phyloP scores from a whole-genome alignment of 73 alveolate species.

The Tetrahymena borealis region DNA sequence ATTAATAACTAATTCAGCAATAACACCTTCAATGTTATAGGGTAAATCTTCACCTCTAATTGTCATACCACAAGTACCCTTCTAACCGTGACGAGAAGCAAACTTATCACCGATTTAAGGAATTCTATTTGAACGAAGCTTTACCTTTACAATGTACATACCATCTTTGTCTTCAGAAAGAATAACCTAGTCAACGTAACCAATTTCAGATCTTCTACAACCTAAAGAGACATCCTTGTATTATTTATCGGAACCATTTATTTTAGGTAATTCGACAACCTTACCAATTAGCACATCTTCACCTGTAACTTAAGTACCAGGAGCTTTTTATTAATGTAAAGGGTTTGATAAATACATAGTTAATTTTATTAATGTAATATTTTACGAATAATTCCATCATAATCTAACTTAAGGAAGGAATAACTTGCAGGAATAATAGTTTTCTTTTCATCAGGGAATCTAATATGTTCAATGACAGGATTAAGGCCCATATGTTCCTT shows the following conservation, averaged over 20 bases:
- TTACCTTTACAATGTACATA: conserved; percentile 77
- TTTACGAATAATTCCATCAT: conserved; percentile 89
- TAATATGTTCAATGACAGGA: neutral
- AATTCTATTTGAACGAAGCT: conserved; percentile 86
- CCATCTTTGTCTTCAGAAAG: conserved; percentile 88
- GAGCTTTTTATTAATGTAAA: conserved; percentile 33
- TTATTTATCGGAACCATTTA: conserved; percentile 5
- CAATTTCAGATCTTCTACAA: conserved; percentile 87
- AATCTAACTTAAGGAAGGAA: conserved; percentile 76
- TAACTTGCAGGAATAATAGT: conserved; percentile 30
- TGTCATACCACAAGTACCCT: conserved; percentile 98
- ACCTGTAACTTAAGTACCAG: conserved; percentile 96
- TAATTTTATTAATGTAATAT: too few relatives aligned
- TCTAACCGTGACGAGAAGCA: conserved; percentile 99
- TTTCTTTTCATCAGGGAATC: conserved; percentile 3
- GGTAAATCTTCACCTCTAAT: conserved; percentile 98
- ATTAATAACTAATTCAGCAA: conserved; percentile 95
- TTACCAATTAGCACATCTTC: conserved; percentile 99
- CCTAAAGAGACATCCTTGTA: conserved; percentile 55
- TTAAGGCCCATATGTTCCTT: conserved; percentile 85
- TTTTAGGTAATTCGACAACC: conserved; percentile 60
- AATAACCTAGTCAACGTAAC: conserved; percentile 90
- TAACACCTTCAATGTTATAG: conserved; percentile 88
- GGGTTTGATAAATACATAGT: too few relatives aligned
- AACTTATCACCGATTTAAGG: conserved; percentile 99